A percentile compares a stretch with the other conserved stretches of the same genome.
phyloP scores from a whole-genome alignment of 495 filamentous ascomycete genomes.

The Aspergillus bertholletiae region DNA sequence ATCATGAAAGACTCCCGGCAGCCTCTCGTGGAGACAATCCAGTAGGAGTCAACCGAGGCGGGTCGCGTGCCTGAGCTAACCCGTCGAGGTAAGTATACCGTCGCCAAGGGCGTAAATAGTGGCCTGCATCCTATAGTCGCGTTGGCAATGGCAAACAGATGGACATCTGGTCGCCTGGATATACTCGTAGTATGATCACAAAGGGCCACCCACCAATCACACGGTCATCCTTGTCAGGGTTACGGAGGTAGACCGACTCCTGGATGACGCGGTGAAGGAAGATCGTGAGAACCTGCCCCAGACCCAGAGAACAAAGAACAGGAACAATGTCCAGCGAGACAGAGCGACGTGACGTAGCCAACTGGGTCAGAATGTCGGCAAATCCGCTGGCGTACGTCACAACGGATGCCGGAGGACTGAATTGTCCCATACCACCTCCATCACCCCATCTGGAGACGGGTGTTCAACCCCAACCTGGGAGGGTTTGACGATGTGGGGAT shows the following conservation, averaged over 20 bases:
- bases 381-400: neutral
- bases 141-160: neutral
- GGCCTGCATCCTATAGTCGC: neutral
- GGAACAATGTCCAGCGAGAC: neutral
- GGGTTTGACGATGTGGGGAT: slow-evolving; percentile 14
- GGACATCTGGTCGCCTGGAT: neutral
- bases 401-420: neutral
- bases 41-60: neutral
- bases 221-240: neutral
- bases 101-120: neutral
- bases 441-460: neutral
- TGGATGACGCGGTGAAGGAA: neutral
- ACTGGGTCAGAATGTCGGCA: neutral
- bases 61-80: slow-evolving; percentile 15
- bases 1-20: slow-evolving; percentile 5
- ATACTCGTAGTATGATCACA: too few relatives aligned
- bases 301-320: neutral
- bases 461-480: slow-evolving; percentile 7
- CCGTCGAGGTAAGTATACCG: neutral
- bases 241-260: neutral
- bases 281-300: neutral
- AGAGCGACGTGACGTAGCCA: neutral
- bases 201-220: neutral
- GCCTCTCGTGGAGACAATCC: slow-evolving; percentile 2
- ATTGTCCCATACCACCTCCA: neutral